phyloP scores from a whole-genome alignment of 148 eudicot species.

The Rhododendron kiyosumense region DNA sequence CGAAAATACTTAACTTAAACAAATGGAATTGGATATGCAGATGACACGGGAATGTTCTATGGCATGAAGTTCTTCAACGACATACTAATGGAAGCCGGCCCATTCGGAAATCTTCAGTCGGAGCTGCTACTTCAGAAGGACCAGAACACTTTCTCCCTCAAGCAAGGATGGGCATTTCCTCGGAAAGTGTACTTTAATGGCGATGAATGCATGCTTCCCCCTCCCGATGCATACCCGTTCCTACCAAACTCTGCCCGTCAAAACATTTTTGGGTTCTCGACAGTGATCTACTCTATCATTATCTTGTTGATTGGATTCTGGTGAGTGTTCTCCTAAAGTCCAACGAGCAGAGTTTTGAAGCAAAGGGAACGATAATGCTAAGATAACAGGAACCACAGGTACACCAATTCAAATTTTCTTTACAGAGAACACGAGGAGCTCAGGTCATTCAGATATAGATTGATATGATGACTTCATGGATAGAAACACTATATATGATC shows the following conservation, averaged over 20 bases:
- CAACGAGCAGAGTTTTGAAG: conserved; percentile 16
- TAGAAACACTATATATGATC: background rate
- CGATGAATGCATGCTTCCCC: conserved; percentile 73
- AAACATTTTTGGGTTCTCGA: conserved; percentile 11
- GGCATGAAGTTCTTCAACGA: conserved; percentile 80
- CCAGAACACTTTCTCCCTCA: conserved; percentile 53
- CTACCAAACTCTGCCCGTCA: conserved; percentile 49
- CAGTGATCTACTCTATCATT: conserved; percentile 12
- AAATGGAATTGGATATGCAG: conserved; percentile 34
- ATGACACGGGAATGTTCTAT: conserved; percentile 86
- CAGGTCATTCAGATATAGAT: background rate
- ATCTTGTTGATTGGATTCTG: conserved; percentile 13
- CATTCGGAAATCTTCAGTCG: conserved; percentile 67
- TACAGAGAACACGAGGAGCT: background rate
- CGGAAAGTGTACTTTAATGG: conserved; percentile 83
- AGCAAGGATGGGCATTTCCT: conserved; percentile 87
- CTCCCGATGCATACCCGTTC: conserved; percentile 63
- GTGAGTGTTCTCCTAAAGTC: conserved; percentile 4
- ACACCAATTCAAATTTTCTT: conserved; percentile 10
- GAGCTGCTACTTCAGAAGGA: conserved; percentile 75
- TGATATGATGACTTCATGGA: conserved; percentile 4
- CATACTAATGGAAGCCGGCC: conserved; percentile 74
- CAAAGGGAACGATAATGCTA: background rate
- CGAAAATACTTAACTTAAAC: background rate
- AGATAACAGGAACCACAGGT: conserved; percentile 6